These are phyloP conservation scores for Sarocladium kiliense DNA, from an alignment of 2,329 filamentous ascomycete species.

Conservation along the genomic window DNA sequence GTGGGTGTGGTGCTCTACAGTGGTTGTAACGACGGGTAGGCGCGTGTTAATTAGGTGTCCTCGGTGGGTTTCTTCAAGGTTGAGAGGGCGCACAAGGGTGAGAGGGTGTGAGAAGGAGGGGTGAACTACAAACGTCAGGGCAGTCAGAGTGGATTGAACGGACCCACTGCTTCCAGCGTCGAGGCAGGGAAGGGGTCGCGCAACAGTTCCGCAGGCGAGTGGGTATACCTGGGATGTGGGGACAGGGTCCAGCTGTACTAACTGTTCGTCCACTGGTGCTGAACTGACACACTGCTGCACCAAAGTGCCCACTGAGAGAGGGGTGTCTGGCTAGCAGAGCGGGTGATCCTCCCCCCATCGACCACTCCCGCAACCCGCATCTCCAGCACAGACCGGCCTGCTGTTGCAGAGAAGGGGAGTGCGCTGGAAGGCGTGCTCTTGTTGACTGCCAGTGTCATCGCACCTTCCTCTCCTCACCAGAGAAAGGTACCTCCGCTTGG, in stretches of 20 bases:
- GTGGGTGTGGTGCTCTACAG: background rate
- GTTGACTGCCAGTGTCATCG: background rate
- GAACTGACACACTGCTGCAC: background rate
- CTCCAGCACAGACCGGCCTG: background rate
- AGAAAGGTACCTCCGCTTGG: too few species aligned
- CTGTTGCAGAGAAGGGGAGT: background rate
- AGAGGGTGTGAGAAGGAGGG: too few species aligned
- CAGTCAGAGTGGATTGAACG: background rate
- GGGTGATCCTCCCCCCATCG: background rate
- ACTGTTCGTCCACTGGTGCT: background rate
- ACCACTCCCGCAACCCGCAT: background rate
- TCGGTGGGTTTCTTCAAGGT: background rate
- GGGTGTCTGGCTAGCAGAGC: background rate
- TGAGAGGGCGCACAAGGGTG: background rate
- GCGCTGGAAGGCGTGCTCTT: background rate
- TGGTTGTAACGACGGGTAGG: background rate
- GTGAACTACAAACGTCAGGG: background rate
- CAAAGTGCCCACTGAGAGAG: background rate
- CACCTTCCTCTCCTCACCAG: too few species aligned
- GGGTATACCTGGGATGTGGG: background rate
- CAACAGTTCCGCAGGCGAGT: background rate
- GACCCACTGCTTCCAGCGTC: background rate
- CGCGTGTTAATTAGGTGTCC: background rate
- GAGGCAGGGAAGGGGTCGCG: background rate
- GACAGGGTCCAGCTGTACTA: constrained; percentile 5